Base-by-base conservation (phyloP, 495 filamentous ascomycete species). In the Hypoxylon perforatum region DNA sequence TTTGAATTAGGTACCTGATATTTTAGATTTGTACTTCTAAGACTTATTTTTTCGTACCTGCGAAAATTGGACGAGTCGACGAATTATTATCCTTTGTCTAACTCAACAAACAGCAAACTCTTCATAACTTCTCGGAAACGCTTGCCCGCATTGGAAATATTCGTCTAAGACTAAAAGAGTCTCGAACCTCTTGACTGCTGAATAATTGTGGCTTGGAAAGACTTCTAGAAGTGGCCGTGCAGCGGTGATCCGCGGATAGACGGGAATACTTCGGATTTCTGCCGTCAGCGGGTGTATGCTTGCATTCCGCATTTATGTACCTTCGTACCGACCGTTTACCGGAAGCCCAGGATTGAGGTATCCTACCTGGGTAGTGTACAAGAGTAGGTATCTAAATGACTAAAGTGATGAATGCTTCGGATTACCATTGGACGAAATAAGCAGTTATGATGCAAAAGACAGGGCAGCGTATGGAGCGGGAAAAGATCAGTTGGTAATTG, bases 211-310 rank as follows among this genome's bases (percentile, higher is more conserved):
- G 66, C 66, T 69, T 49, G 56, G 35, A 4, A 41, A 14, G 19
- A 19, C 41, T 35, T 64, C 60, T 64, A 61, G 66, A 63, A 59
- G 66, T 64, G 66, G 66, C 66, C 60, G 66, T 63, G 66, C 51
- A 68, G 48, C n/a, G 22, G 21, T 30, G 45, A 23, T 41, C 55
- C 60, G 65, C 49, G 65, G 55, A 35, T 63, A 44, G 21, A 38
- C 59, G 65, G 65, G 41, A 46, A 56, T 63, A 60, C 55, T 10
- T 69, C 50, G 65, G 59, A 36, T 45, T 52, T 8, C 21, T 9
- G 18, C n/a, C 25, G 22, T 18, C 25, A 49, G 25, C 25, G 25
- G 25, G 25, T 28, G 25, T 28, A 28, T n/a, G n/a, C n/a, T 3
- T 8, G 18, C 19, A 46, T 22, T 23, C n/a, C 17, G 42, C 49